A percentile compares a stretch with the other conserved stretches of the same genome.
Evolutionary conservation across 805 yeast species (phyloP).

Genomic region (Sugiyamaella lignohabitans): DNA sequence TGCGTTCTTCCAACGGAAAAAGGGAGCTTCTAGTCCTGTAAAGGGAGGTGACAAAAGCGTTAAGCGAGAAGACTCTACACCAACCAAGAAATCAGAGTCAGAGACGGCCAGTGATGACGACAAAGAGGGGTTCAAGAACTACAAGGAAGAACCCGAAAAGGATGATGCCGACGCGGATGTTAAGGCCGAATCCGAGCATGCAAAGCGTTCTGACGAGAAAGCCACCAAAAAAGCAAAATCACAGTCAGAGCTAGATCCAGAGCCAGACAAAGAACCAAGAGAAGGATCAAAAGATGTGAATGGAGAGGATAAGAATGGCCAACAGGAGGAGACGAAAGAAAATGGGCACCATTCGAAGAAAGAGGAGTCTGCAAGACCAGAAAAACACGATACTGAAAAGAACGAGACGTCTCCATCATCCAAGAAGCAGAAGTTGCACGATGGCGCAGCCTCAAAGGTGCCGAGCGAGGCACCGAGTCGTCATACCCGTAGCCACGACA

Average conservation of each 20-base stretch:
- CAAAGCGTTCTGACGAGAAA: too few relatives aligned
- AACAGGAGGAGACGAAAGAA: neutral
- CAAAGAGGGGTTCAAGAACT: neutral
- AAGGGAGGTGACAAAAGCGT: neutral
- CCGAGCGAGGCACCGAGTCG: too few relatives aligned
- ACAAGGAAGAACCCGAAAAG: neutral
- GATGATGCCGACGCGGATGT: neutral
- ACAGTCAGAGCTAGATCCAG: neutral
- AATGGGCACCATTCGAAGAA: too few relatives aligned
- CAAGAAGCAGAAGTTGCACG: too few relatives aligned
- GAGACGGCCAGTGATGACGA: neutral
- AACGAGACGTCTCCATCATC: too few relatives aligned
- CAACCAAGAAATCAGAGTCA: neutral
- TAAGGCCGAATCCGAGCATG: too few relatives aligned
- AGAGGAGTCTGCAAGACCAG: too few relatives aligned
- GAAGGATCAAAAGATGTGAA: too few relatives aligned
- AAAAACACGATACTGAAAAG: too few relatives aligned
- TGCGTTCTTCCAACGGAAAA: constrained; percentile 3
- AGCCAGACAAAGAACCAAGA: neutral
- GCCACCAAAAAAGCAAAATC: neutral
- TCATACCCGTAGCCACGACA: too few relatives aligned
- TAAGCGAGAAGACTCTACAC: neutral
- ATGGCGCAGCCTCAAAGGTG: too few relatives aligned
- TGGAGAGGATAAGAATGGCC: neutral
- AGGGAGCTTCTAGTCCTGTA: neutral